A percentile compares a stretch with the other conserved stretches of the same genome.
Evolutionary conservation across 148 eudicot genomes (phyloP).

Genomic region (Drosera capensis): DNA sequence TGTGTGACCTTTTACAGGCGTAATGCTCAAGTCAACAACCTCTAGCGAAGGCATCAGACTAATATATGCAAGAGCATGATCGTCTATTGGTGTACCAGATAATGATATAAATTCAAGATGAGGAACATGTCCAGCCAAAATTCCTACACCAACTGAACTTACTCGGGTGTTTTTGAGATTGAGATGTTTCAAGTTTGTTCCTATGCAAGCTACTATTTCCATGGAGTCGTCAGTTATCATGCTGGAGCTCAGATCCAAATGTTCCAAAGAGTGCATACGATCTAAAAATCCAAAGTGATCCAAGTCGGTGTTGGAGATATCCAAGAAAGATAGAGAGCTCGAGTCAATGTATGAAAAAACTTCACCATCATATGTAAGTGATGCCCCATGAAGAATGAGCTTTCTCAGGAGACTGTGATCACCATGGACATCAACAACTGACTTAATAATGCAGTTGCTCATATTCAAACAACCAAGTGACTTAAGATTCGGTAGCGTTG

Average conservation of each 20-base stretch:
- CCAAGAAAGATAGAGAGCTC: conserved; percentile 33
- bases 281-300: conserved; percentile 30
- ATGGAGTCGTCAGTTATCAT: conserved; percentile 29
- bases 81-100: conserved; percentile 19
- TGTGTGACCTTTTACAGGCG: conserved; percentile 45
- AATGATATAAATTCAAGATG: conserved; percentile 20
- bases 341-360: conserved; percentile 33
- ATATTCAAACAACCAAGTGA: conserved; percentile 52
- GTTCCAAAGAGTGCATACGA: conserved; percentile 34
- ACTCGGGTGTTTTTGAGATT: conserved; percentile 61
- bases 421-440: conserved; percentile 32
- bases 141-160: conserved; percentile 48
- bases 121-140: conserved; percentile 69
- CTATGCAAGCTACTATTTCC: conserved; percentile 32
- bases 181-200: conserved; percentile 42
- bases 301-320: conserved; percentile 46
- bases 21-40: conserved; percentile 51
- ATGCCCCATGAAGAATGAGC: conserved; percentile 47
- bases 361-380: conserved; percentile 19
- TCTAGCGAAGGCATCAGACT: conserved; percentile 60
- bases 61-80: conserved; percentile 42
- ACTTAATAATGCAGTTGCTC: conserved; percentile 60
- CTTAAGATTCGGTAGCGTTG: conserved; percentile 45
- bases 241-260: conserved; percentile 59
- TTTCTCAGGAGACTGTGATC: conserved; percentile 29